phyloP scores from a whole-genome alignment of 2,329 filamentous ascomycete genomes.

The Penicillium sp. region DNA sequence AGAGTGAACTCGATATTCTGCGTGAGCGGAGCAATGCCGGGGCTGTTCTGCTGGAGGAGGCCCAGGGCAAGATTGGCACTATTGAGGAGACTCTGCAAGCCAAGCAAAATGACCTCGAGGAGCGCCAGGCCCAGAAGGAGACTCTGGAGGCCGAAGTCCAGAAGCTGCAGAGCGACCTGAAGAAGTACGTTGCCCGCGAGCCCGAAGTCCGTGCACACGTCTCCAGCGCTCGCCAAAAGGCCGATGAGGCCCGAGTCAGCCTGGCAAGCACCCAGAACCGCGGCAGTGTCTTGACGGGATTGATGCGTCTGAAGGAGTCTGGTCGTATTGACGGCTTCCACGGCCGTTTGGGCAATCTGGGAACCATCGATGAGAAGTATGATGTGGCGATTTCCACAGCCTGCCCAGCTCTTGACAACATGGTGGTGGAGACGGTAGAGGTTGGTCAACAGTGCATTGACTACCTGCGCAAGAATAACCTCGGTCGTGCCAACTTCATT shows the following conservation, averaged over 20 bases:
- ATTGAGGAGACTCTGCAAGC: constrained; percentile 66
- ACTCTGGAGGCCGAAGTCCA: constrained; percentile 68
- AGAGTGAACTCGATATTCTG: constrained; percentile 89
- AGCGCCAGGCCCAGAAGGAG: constrained; percentile 66
- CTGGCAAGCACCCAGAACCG: constrained; percentile 86
- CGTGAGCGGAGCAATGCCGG: constrained; percentile 84
- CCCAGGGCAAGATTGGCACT: constrained; percentile 68
- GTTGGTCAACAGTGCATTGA: constrained; percentile 97
- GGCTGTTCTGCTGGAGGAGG: constrained; percentile 74
- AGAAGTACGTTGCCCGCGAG: constrained; percentile 68
- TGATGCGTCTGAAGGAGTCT: constrained; percentile 93
- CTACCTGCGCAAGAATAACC: constrained; percentile 92
- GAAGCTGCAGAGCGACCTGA: constrained; percentile 66
- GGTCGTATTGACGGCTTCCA: constrained; percentile 97
- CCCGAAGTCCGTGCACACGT: constrained; percentile 77
- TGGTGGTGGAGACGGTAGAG: constrained; percentile 94
- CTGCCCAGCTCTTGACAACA: constrained; percentile 84
- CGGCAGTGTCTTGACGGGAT: constrained; percentile 80
- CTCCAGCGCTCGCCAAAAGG: constrained; percentile 86
- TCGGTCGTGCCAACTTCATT: constrained; percentile 95
- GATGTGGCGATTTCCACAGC: constrained; percentile 98
- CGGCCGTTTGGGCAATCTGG: constrained; percentile 87
- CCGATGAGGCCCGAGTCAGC: constrained; percentile 88
- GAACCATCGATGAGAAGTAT: constrained; percentile 87
- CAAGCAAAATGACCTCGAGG: constrained; percentile 70